Percentiles rank a stretch among this genome's conserved stretches.
phyloP scores from a whole-genome alignment of 495 filamentous ascomycete genomes.

The Podospora pseudocomata region DNA sequence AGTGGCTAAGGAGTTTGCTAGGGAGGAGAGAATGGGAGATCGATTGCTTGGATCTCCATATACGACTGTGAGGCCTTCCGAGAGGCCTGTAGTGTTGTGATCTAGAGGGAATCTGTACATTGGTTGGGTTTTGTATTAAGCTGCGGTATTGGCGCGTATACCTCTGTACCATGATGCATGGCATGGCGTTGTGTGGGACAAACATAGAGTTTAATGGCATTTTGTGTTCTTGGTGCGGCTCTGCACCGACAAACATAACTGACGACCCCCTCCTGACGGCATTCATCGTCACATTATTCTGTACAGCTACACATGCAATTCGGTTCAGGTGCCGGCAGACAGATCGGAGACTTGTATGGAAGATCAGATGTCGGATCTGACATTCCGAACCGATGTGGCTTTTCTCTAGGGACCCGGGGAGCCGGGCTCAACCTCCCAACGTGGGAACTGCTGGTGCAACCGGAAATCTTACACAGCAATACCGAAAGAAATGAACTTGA shows the following conservation, averaged over 20 bases:
- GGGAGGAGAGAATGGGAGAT: conserved; percentile 77
- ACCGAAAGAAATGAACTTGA: no score
- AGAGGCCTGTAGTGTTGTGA: background rate
- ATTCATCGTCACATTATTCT: no score
- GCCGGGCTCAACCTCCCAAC: conserved; percentile 3
- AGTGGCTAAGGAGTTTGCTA: conserved; percentile 75
- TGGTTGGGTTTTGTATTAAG: background rate
- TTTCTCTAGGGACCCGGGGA: conserved; percentile 3
- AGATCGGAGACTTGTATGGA: background rate
- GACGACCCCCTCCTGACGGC: no score
- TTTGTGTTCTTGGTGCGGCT: no score
- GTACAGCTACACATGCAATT: background rate
- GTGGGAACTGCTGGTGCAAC: background rate
- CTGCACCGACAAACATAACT: no score
- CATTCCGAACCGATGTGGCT: background rate
- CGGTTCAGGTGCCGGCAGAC: background rate
- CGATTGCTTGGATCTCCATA: conserved; percentile 77
- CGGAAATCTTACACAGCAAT: no score
- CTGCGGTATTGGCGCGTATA: background rate
- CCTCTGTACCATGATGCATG: background rate
- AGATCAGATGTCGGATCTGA: background rate
- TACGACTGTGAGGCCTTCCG: conserved; percentile 52
- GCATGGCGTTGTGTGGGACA: background rate
- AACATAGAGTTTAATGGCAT: background rate
- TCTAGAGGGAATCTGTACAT: background rate